Base-by-base conservation (phyloP, 2,329 filamentous ascomycete species). In the Claviceps africana region DNA sequence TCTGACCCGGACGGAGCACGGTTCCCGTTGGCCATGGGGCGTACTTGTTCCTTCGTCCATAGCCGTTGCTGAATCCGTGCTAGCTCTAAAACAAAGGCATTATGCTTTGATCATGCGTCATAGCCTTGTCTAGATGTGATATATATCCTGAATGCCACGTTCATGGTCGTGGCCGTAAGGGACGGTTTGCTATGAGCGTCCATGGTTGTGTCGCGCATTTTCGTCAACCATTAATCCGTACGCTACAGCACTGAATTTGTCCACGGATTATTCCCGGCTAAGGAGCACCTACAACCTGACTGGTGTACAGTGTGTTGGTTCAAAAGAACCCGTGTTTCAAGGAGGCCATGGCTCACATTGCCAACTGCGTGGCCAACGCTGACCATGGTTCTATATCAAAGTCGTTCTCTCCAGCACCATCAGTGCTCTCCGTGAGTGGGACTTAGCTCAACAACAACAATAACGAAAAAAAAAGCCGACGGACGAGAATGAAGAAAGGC, bases 261-360 rank as follows among this genome's bases (percentile, higher is more conserved):
- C 22, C 13, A 44, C 22, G 6, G 7, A 44, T 17, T 5, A 19
- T 37, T 37, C 17, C 35, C 35, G 35, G n/a, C 35, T 10, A 10
- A 43, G 11, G 19, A 44, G 8, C 42, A 17, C 28, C 25, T 10
- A 15, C 33, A 28, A 39, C 44, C 28, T 47, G 44, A 31, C 28
- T 28, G n/a, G 25, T 28, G 13, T 47, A 10, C 3, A 19, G n/a
- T 13, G n/a, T 19, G 21, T 33, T 30, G 44, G 17, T 19, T 33
- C 10, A 21, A 8, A n/a, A n/a, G n/a, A n/a, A 47, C 11, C 33
- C 33, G 47, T 21, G 13, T 7, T 28, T 37, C 35, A n/a, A 37
- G 22, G 22, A 50, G 28, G 43, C 21, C 64, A 82, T 82, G 79
- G 77, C 78, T 67, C 79, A 83, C 65, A 82, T 82, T 65, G 76